These are phyloP conservation scores for Trichoderma asperellum DNA, from an alignment of 2,329 filamentous ascomycete genomes.

Conservation along the genomic window DNA sequence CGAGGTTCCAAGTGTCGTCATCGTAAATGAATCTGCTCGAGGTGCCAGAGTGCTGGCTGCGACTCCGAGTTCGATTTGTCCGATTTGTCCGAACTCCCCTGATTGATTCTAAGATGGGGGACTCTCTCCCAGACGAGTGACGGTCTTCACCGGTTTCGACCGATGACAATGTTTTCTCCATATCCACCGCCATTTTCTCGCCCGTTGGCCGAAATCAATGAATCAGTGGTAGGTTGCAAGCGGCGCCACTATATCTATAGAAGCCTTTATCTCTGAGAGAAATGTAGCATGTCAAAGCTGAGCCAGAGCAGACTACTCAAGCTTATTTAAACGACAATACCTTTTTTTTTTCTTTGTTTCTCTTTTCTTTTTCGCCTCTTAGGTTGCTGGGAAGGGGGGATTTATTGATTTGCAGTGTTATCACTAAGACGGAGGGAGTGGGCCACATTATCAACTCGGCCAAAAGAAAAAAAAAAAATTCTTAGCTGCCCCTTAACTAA, in stretches of 20 bases:
- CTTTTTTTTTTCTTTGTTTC: neutral
- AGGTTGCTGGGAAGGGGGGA: neutral
- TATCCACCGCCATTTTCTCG: neutral
- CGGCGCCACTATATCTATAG: neutral
- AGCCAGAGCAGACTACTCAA: neutral
- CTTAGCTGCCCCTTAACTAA: slow-evolving; percentile 1
- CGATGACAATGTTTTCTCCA: neutral
- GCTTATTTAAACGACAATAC: neutral
- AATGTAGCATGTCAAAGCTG: neutral
- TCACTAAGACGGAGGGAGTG: neutral
- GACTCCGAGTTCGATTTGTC: slow-evolving; percentile 1
- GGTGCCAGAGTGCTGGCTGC: slow-evolving; percentile 24
- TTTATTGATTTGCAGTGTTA: neutral
- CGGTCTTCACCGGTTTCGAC: neutral
- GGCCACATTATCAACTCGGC: neutral
- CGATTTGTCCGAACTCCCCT: neutral
- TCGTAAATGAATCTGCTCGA: slow-evolving; percentile 32
- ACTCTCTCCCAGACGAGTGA: neutral
- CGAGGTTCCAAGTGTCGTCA: slow-evolving; percentile 43
- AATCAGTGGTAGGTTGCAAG: neutral
- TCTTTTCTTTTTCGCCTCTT: neutral
- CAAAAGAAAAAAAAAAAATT: neutral
- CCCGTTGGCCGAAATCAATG: neutral
- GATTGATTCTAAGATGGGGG: neutral
- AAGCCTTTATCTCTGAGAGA: neutral